phyloP scores from a whole-genome alignment of 345 rosid species.

The Boechera divaricarpa region DNA sequence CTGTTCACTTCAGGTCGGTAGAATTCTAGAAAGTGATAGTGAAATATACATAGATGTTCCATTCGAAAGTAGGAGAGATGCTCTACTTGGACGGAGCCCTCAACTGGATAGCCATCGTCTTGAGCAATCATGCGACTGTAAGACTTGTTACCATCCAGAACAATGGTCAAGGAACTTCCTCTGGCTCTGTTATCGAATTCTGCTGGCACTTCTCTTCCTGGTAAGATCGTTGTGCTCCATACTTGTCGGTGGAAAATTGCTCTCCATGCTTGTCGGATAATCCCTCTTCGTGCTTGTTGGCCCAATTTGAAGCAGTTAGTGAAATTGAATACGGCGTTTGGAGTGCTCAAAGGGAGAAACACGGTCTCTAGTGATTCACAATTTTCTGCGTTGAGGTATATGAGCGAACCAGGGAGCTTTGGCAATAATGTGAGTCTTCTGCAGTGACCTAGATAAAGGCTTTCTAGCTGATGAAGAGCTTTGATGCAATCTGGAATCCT shows the following conservation, averaged over 20 bases:
- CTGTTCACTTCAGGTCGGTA: neutral
- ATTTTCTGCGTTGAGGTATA: fast-evolving
- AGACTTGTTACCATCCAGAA: neutral
- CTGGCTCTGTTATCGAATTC: neutral
- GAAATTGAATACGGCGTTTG: fast-evolving
- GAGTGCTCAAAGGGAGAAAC: neutral
- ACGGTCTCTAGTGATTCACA: constrained; percentile 2
- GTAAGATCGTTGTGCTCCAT: neutral
- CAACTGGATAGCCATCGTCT: neutral
- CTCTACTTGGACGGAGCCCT: neutral
- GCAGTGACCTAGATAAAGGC: neutral
- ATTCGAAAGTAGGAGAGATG: no score
- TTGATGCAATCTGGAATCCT: neutral
- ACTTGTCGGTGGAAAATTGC: no score
- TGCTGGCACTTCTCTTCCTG: constrained; percentile 1
- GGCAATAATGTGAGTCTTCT: neutral
- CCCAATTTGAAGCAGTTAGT: neutral
- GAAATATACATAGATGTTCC: constrained; percentile 6
- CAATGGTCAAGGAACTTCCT: neutral
- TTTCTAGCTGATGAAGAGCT: fast-evolving
- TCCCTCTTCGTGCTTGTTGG: neutral
- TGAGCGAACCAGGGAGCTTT: neutral
- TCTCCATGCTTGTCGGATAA: neutral
- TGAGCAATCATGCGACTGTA: neutral
- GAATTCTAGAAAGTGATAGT: neutral